Base-by-base conservation (phyloP, 805 yeast species). In the Yamadazyma ubonensis region DNA sequence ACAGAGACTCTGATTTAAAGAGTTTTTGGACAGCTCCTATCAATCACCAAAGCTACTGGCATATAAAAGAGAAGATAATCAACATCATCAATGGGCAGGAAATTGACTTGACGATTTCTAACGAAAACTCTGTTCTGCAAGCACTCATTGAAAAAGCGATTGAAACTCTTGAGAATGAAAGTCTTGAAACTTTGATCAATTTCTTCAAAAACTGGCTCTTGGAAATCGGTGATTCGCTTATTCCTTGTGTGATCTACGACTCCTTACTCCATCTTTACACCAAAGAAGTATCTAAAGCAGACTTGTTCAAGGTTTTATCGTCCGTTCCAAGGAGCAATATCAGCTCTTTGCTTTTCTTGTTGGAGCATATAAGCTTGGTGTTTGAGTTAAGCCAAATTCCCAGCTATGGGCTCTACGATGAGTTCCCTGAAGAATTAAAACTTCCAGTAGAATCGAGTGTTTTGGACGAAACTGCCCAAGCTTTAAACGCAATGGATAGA, bases 171-270 rank as follows among this genome's bases (percentile, higher is more conserved):
- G 19, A 43, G 4, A 21, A 29, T 2, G 43, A 43, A 23, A 20
- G 40, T 0, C 16, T 33, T 1, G 21, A 27, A 1, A 35, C 45
- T 5, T 39, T 61, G 22, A 46, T 67, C 4, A 65, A 62, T 38
- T 68, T 67, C 38, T 28, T 64, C 21, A 65, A 63, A 38, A 57
- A 56, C 41, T 70, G 75, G 75, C 50, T 69, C 17, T 50, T 70
- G 6, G 73, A 70, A 42, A 57, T 61, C 10, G 57, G 61, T 27
- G 75, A 70, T 39, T 63, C 73, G 0, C 44, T 68, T 17, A 66
- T 70, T 10, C 75, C 74, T 0, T 67, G 68, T 38, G 58, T 65
- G 46, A 59, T 65, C 5, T 65, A 54, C 45, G 75, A 69, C 33
- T 39, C 49, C 6, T 42, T 49, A 16, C 46, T 48, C 12, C 46